Percentiles rank a stretch among this genome's conserved stretches.
Conservation (phyloP, 2,329 filamentous ascomycete genomes). For the Boeremia exigua region DNA sequence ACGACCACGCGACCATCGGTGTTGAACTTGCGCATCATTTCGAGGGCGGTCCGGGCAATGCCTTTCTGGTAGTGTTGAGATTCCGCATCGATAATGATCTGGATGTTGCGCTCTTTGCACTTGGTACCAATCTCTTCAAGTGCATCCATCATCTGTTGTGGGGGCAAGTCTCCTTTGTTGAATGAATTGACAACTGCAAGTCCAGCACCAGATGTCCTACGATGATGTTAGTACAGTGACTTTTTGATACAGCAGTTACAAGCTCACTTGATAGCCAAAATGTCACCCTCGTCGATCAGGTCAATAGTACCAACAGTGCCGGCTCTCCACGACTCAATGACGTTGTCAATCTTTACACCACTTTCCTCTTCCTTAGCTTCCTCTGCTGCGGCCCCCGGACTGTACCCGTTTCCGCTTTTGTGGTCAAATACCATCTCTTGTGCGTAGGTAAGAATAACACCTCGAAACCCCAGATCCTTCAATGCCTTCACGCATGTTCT, state of each 20-base stretch:
- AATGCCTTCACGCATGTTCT: slow-evolving; percentile 63
- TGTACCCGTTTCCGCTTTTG: slow-evolving; percentile 30
- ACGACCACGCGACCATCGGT: slow-evolving; percentile 60
- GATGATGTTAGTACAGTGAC: slow-evolving; percentile 13
- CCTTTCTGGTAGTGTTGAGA: slow-evolving; percentile 54
- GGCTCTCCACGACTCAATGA: slow-evolving; percentile 46
- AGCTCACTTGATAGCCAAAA: slow-evolving; percentile 41
- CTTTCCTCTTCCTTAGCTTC: slow-evolving; percentile 9
- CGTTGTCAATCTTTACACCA: slow-evolving; percentile 22
- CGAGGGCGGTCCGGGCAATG: slow-evolving; percentile 62
- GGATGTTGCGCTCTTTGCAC: slow-evolving; percentile 50
- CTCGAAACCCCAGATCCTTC: slow-evolving; percentile 77
- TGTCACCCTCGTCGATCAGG: slow-evolving; percentile 38
- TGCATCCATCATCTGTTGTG: slow-evolving; percentile 53
- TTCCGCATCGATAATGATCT: slow-evolving; percentile 57
- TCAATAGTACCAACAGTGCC: slow-evolving; percentile 40
- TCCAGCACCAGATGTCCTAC: slow-evolving; percentile 54
- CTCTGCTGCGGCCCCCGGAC: slow-evolving; percentile 20
- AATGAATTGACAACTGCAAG: slow-evolving; percentile 50
- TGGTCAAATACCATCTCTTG: slow-evolving; percentile 64
- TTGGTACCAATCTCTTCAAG: slow-evolving; percentile 50
- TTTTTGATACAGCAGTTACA: not conserved
- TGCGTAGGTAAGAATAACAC: slow-evolving; percentile 85
- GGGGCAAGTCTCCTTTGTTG: slow-evolving; percentile 42
- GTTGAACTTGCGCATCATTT: slow-evolving; percentile 60